Evolutionary conservation across 2,329 filamentous ascomycete genomes (phyloP).

Genomic region (Aspergillus spinulosporus): DNA sequence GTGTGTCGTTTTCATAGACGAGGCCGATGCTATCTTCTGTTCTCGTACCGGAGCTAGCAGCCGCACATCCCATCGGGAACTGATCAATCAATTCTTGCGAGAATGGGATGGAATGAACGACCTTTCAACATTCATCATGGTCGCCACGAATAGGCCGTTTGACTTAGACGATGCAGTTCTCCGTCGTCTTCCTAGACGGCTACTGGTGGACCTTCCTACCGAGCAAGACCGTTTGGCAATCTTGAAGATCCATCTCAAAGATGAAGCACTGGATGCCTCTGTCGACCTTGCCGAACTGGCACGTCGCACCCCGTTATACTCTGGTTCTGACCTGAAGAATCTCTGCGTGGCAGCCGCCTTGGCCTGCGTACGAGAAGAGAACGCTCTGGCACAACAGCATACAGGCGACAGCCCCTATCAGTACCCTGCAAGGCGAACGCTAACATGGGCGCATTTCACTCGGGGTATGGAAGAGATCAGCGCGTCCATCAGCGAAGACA

Average conservation of each 20-base stretch:
- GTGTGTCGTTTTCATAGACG: slow-evolving; percentile 94
- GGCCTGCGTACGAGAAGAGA: slow-evolving; percentile 51
- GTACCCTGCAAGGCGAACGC: slow-evolving; percentile 68
- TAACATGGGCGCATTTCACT: slow-evolving; percentile 74
- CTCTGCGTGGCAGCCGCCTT: slow-evolving; percentile 53
- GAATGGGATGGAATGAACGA: slow-evolving; percentile 94
- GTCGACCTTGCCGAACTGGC: slow-evolving; percentile 48
- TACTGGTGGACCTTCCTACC: slow-evolving; percentile 52
- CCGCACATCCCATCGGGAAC: slow-evolving; percentile 74
- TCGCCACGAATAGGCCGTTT: slow-evolving; percentile 92
- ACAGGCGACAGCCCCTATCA: slow-evolving; percentile 49
- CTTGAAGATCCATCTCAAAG: slow-evolving; percentile 52
- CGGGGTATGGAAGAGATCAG: slow-evolving; percentile 84
- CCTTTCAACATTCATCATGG: slow-evolving; percentile 91
- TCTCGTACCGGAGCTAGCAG: slow-evolving; percentile 65
- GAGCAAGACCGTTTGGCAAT: slow-evolving; percentile 49
- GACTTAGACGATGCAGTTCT: slow-evolving; percentile 72
- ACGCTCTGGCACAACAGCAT: slow-evolving; percentile 40
- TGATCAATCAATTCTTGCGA: slow-evolving; percentile 93
- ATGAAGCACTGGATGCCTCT: slow-evolving; percentile 45
- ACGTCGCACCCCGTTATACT: slow-evolving; percentile 50
- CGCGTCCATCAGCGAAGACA: slow-evolving; percentile 90
- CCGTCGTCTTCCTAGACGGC: slow-evolving; percentile 51
- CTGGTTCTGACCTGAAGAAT: slow-evolving; percentile 56
- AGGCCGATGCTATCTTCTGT: slow-evolving; percentile 89